These are phyloP conservation scores for Podaxis sp. DNA, from an alignment of 768 basidiomycete species.

Conservation along the genomic window DNA sequence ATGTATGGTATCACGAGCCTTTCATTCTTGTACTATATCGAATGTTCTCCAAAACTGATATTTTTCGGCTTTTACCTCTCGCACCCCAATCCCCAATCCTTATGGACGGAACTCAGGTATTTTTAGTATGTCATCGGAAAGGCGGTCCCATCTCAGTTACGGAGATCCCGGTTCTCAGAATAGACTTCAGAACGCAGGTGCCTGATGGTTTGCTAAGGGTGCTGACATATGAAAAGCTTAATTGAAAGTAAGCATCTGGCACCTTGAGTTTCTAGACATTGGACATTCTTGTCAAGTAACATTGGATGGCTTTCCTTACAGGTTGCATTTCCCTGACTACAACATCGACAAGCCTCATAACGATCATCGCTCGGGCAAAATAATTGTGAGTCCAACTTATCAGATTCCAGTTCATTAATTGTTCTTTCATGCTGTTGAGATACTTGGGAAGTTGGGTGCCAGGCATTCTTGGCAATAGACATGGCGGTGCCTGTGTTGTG, in stretches of 20 bases:
- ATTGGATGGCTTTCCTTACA: not conserved
- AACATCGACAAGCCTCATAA: not conserved
- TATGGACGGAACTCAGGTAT: not conserved
- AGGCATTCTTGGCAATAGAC: not conserved
- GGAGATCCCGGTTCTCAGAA: not conserved
- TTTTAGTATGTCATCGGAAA: not conserved
- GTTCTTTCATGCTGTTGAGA: not conserved
- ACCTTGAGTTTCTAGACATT: not conserved
- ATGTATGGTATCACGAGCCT: not conserved
- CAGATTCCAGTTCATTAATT: not conserved
- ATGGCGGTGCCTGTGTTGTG: not conserved
- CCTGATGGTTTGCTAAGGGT: not conserved
- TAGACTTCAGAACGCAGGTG: not conserved
- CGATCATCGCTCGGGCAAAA: not conserved
- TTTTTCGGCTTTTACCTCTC: not conserved
- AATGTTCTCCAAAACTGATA: not conserved
- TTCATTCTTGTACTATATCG: not conserved
- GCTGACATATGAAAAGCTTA: not conserved
- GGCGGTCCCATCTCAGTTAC: not conserved
- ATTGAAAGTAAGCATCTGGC: not conserved
- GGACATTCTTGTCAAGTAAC: not conserved
- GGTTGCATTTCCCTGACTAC: not conserved
- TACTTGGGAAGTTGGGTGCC: not conserved
- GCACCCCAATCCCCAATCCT: not conserved
- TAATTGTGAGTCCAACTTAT: not conserved